Evolutionary conservation across 257 asterid species (phyloP).

Genomic region (Verbena officinalis): DNA sequence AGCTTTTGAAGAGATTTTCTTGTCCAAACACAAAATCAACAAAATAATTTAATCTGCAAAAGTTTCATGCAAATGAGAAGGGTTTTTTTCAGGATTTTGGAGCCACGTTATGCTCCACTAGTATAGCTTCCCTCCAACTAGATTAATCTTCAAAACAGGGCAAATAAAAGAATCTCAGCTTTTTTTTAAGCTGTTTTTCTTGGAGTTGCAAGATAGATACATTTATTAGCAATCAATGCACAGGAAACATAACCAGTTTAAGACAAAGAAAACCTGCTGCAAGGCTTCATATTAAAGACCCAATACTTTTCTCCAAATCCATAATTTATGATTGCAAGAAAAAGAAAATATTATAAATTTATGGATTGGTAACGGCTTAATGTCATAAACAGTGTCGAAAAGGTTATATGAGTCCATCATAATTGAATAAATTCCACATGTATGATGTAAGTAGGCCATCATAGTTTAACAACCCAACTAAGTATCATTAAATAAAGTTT

Average conservation of each 20-base stretch:
- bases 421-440: no score
- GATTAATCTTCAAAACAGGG: constrained; percentile 6
- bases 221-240: constrained; percentile 19
- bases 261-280: no score
- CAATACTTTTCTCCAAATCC: background rate
- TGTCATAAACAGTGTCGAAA: background rate
- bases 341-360: background rate
- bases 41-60: background rate
- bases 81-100: no score
- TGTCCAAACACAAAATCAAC: background rate
- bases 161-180: background rate
- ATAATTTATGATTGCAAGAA: background rate
- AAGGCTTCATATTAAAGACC: no score
- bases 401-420: background rate
- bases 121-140: background rate
- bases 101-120: background rate
- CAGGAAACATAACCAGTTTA: no score
- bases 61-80: constrained; percentile 18
- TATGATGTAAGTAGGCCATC: no score
- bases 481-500: no score
- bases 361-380: no score
- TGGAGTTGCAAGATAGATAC: background rate
- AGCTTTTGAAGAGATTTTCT: constrained; percentile 2
- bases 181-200: background rate
- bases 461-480: no score